Evolutionary conservation across 768 basidiomycete genomes (phyloP).

Genomic region (Gymnopilus junonius): DNA sequence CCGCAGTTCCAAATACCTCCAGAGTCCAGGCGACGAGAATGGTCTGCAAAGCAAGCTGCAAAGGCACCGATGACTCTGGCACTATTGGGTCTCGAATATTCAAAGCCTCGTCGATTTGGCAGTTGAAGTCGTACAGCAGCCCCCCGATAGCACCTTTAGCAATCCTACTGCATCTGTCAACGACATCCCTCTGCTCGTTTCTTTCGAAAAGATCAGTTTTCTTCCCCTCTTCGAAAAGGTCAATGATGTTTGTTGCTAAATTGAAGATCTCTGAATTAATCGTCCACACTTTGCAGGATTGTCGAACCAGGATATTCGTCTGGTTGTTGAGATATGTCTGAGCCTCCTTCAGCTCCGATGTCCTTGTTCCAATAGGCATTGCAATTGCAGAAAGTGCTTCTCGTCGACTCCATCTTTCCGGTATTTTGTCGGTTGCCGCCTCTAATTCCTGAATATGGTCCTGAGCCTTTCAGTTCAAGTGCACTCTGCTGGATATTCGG

Average conservation of each 20-base stretch:
- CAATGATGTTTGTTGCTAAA: slow-evolving; percentile 21
- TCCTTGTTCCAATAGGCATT: slow-evolving; percentile 7
- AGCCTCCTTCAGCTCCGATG: slow-evolving; percentile 13
- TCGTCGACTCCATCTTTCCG: background rate
- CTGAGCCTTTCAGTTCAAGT: background rate
- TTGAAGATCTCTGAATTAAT: slow-evolving; percentile 22
- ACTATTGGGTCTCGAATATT: background rate
- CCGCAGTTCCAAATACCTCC: background rate
- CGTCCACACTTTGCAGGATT: slow-evolving; percentile 23
- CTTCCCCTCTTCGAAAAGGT: slow-evolving; percentile 39
- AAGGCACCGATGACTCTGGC: slow-evolving; percentile 7
- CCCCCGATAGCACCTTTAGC: slow-evolving; percentile 2
- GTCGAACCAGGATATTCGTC: slow-evolving; percentile 9
- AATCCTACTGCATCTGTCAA: background rate
- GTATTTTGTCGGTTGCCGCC: background rate
- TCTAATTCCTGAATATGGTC: background rate
- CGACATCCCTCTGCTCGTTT: background rate
- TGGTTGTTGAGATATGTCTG: slow-evolving; percentile 18
- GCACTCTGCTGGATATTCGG: background rate
- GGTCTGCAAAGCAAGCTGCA: slow-evolving; percentile 9
- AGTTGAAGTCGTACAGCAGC: slow-evolving; percentile 3
- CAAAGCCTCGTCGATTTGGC: slow-evolving; percentile 10
- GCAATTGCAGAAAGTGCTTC: background rate
- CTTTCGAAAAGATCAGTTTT: slow-evolving; percentile 8
- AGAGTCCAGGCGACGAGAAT: slow-evolving; percentile 5